Base-by-base conservation (phyloP, 2,329 filamentous ascomycete genomes). In the Teratosphaeria epicoccoides region DNA sequence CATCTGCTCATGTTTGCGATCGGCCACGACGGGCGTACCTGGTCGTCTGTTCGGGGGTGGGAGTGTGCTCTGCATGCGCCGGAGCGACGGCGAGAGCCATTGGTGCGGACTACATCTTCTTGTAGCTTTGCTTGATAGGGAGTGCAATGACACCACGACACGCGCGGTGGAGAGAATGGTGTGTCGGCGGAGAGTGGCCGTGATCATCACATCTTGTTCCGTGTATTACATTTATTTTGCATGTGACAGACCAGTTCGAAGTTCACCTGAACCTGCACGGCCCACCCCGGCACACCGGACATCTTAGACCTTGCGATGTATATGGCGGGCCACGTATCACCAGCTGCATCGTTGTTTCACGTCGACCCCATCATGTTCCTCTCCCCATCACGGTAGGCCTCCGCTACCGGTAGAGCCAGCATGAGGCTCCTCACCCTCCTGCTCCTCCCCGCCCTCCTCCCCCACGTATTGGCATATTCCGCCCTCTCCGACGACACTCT, bases 401-500 rank as follows among this genome's bases (percentile, higher is more conserved):
- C 22, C 28, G 17, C 12, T 20, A 12, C 48, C 24, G 5, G 3
- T n/a, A n/a, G n/a, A 11, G 26, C 43, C 51, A 57, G 25, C 12
- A 65, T 63, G 60, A 59, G 52, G 52, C 54, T 62, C 49, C 37
- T 50, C 43, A 45, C 24, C 45, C 55, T 61, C 43, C 55, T 62
- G 29, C 53, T 64, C 14, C 60, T 70, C 37, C 57, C 65, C 14
- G 46, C 62, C n/a, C 56, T 71, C 37, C 59, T 63, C 56, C 55
- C 61, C 44, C 49, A 62, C 29, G 61, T 61, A 40, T 52, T 61
- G 37, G 77, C 77, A 51, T 84, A 84, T 68, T 73, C 75, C 43
- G 64, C 74, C 23, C 75, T 97, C 52, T 87, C 88, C 29, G 86
- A 95, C 70, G 78, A 80, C 52, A 84, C 85, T 28, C 76, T 97